Conservation (phyloP, 441 rosid genomes). For the Hura crepitans region DNA sequence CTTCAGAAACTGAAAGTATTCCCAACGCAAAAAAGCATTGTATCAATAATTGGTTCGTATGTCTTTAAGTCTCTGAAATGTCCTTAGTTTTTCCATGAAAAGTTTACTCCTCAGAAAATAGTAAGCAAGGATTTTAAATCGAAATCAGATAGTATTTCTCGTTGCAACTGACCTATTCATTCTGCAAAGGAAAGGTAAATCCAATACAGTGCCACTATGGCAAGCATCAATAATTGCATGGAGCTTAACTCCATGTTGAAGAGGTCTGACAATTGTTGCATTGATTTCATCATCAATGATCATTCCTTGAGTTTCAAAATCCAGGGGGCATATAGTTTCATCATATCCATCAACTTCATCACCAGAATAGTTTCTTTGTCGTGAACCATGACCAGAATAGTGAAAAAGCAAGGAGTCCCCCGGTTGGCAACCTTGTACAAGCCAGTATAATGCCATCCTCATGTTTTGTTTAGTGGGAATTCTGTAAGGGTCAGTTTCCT, state of each 20-base stretch:
- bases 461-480: conserved; percentile 70
- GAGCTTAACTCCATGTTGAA: conserved; percentile 65
- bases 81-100: background rate
- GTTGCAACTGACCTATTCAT: conserved; percentile 55
- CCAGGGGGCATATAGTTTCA: conserved; percentile 79
- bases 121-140: background rate
- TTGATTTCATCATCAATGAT: conserved; percentile 86
- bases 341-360: conserved; percentile 85
- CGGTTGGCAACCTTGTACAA: conserved; percentile 80
- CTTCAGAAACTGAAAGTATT: background rate
- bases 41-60: background rate
- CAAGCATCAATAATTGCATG: conserved; percentile 81
- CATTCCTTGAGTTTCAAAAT: conserved; percentile 90
- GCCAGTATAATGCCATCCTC: conserved; percentile 84
- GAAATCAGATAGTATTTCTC: conserved; percentile 1
- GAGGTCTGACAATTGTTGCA: conserved; percentile 64
- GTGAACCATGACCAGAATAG: conserved; percentile 90
- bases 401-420: conserved; percentile 90
- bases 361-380: conserved; percentile 62
- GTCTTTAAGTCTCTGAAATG: background rate
- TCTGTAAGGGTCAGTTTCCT: conserved; percentile 72
- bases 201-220: conserved; percentile 84
- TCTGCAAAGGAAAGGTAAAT: conserved; percentile 68
- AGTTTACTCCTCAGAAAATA: background rate
- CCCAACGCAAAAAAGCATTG: background rate